These are phyloP conservation scores for Ajuga chamaepitys DNA, from an alignment of 257 asterid genomes.

Conservation along the genomic window DNA sequence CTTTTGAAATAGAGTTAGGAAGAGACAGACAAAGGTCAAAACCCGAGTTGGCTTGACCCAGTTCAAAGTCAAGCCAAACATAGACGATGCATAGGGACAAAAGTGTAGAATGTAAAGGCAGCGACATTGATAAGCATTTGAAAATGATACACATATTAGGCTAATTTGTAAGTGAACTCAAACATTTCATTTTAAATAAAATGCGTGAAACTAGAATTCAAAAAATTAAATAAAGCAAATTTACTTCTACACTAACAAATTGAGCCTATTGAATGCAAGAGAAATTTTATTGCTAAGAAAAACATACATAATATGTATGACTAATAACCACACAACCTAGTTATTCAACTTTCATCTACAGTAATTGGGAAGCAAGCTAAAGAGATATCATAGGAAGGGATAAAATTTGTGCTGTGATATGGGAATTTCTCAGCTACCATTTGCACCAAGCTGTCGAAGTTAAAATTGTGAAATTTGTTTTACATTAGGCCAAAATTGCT, in stretches of 20 bases:
- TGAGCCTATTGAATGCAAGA: not conserved
- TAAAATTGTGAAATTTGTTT: too few species aligned
- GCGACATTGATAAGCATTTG: not conserved
- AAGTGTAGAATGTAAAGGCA: not conserved
- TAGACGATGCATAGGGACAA: not conserved
- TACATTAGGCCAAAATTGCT: too few species aligned
- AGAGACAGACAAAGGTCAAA: not conserved
- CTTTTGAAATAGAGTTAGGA: not conserved
- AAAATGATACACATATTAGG: not conserved
- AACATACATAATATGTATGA: not conserved
- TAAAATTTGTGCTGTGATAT: too few species aligned
- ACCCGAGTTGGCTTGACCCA: too few species aligned
- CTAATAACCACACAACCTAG: not conserved
- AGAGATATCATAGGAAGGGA: not conserved
- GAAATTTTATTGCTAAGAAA: not conserved
- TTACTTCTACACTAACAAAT: not conserved
- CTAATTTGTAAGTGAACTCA: not conserved
- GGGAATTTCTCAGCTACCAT: too few species aligned
- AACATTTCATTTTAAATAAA: not conserved
- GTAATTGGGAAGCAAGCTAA: not conserved
- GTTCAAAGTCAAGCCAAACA: not conserved
- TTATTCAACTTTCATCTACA: not conserved
- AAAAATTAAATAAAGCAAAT: not conserved
- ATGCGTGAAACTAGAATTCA: not conserved
- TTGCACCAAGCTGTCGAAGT: too few species aligned